Percentiles rank a stretch among this genome's conserved stretches.
These are phyloP conservation scores for Candida sp. DNA, from an alignment of 1,139 yeast species.

Conservation along the genomic window DNA sequence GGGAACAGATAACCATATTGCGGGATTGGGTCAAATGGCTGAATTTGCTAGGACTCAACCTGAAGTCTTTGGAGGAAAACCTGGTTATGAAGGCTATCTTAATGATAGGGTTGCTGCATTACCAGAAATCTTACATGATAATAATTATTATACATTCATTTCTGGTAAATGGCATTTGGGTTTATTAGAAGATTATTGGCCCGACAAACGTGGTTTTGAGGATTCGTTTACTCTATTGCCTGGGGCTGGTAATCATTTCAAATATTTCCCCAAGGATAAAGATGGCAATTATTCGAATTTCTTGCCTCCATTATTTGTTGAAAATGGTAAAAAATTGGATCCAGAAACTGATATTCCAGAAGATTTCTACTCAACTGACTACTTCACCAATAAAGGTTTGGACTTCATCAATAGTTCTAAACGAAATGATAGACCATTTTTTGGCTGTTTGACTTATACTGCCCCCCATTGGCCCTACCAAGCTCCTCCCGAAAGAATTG, in stretches of 20 bases:
- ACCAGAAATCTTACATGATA: conserved; percentile 48
- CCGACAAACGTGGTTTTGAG: conserved; percentile 49
- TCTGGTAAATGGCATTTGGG: conserved; percentile 65
- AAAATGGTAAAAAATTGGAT: conserved; percentile 31
- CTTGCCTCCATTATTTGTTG: conserved; percentile 32
- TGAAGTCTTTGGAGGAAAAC: conserved; percentile 38
- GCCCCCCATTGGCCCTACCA: conserved; percentile 67
- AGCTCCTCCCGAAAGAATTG: conserved; percentile 46
- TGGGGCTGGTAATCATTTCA: conserved; percentile 58
- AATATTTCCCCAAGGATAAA: conserved; percentile 37
- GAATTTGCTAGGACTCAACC: conserved; percentile 41
- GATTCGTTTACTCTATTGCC: conserved; percentile 49
- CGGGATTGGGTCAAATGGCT: conserved; percentile 60
- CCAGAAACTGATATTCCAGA: conserved; percentile 37
- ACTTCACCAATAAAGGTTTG: conserved; percentile 42
- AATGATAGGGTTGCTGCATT: conserved; percentile 51
- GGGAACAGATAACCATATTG: conserved; percentile 61
- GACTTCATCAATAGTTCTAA: conserved; percentile 28
- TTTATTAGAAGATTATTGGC: conserved; percentile 46
- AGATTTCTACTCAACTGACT: conserved; percentile 44
- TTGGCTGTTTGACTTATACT: conserved; percentile 51
- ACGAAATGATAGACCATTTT: conserved; percentile 44
- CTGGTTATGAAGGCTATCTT: conserved; percentile 57
- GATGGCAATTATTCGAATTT: conserved; percentile 21
- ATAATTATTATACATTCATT: conserved; percentile 41